A percentile compares a stretch with the other conserved stretches of the same genome.
Evolutionary conservation across 176 grass and related monocot genomes (phyloP).

Genomic region (Paspalum vaginatum): DNA sequence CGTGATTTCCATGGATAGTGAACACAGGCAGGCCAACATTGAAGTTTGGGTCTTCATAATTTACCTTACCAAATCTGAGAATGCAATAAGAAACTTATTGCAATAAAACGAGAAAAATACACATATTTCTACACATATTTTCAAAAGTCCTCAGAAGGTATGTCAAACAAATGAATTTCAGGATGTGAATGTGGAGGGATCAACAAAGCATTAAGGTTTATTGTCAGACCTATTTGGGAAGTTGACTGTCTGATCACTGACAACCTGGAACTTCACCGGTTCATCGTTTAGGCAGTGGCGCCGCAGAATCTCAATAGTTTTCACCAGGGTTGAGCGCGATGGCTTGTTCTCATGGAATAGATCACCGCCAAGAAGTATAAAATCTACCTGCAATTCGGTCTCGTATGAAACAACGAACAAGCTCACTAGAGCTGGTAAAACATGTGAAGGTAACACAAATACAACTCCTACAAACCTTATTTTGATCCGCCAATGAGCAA

Average conservation of each 20-base stretch:
- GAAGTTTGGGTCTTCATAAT: conserved; percentile 83
- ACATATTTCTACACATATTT: neutral
- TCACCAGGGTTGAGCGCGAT: conserved; percentile 74
- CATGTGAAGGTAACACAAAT: neutral
- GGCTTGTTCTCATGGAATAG: conserved; percentile 94
- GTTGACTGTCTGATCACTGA: conserved; percentile 69
- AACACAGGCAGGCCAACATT: conserved; percentile 90
- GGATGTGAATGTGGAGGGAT: neutral
- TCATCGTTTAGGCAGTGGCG: conserved; percentile 61
- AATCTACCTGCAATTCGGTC: conserved; percentile 66
- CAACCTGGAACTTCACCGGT: conserved; percentile 77
- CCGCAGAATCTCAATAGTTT: conserved; percentile 77
- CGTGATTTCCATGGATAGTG: conserved; percentile 89
- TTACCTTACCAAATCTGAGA: conserved; percentile 80
- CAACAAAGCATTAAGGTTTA: neutral
- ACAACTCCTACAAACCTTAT: conserved; percentile 56
- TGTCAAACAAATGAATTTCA: neutral
- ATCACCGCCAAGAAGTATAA: conserved; percentile 82
- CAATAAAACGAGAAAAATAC: neutral
- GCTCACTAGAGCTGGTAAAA: neutral
- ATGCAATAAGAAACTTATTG: neutral
- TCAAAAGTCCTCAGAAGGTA: neutral
- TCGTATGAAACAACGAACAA: neutral
- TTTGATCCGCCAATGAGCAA: conserved; percentile 77
- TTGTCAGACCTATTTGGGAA: conserved; percentile 49